Evolutionary conservation across 2,329 filamentous ascomycete species (phyloP), one percentile per base, ranked within the genome.

Genomic region (Lizonia empirigonia): DNA sequence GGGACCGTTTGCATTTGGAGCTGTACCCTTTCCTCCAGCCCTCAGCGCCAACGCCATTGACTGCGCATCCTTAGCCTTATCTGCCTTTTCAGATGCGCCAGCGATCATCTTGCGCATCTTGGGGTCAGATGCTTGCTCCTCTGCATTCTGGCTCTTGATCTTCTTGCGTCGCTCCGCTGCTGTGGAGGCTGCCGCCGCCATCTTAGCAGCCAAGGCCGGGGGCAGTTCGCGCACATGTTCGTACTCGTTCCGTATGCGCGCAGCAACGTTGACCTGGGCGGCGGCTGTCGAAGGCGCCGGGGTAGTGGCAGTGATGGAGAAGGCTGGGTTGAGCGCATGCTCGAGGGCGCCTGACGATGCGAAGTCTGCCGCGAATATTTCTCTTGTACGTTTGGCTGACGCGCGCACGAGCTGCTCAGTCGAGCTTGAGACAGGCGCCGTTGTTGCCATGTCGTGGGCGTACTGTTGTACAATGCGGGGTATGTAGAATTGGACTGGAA

Each of bases 211-310:
- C 16, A 97, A 81, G 1, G 84, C 84, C 18, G 87, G 84, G 5
- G 92, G 92, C 3, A 97, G 81, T 56, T 88, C 87, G 69, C 85
- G 84, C 18, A 94, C 87, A 66, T 86, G 79, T 62, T 86, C 83
- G 74, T 96, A 97, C 77, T 97, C 91, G 66, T 79, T 80, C 44
- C 81, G 80, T 68, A 89, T 85, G 38, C 87, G 83, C 45, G 80
- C 74, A 23, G 81, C 76, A 35, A 86, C 76, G 41, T 77, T 76
- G 36, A 78, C 70, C 55, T 73, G 72, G 50, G 80, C 76, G 35
- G 78, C 74, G 40, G 72, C 65, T 10, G 78, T 73, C 29, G 68
- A 66, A 4, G 77, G 73, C 36, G 77, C 75, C 23, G 76, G 73
- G 15, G 78, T 75, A 20, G 77, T 70, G 7, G 78, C 74, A 38